Evolutionary conservation across 768 basidiomycete species (phyloP), one percentile per base, ranked within the genome.

Genomic region (Termitomyces sp.): DNA sequence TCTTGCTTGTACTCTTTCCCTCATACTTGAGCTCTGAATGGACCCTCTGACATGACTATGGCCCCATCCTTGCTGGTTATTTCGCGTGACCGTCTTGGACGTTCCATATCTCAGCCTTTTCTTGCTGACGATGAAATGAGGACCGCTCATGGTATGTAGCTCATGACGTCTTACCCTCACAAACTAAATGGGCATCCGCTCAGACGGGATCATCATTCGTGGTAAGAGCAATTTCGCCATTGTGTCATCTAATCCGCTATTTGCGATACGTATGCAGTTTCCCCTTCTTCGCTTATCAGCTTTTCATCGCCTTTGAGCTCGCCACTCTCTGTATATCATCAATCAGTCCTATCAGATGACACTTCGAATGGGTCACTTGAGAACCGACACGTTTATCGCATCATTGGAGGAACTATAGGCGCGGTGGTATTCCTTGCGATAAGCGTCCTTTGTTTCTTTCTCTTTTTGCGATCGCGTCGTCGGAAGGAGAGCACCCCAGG

Each of bases 361-460:
- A 23, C 41, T 30, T 9, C 41, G 13, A 43, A 55, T n/a, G 30
- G 10, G 13, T 23, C 26, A 23, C 32, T 20, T n/a, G 18, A 51
- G 46, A 58, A 58, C 33, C 7, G 49, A 16, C 36, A 23, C 26
- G 49, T 54, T n/a, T 38, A 53, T 41, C 32, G 56, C 16, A 58
- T 63, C 20, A 46, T 63, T n/a, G 60, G 60, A 46, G 63, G 63
- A 40, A 58, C 57, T 6, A 33, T 63, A 55, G 57, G 60, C 35
- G 63, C 54, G 8, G 56, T 55, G 28, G 9, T 56, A 4, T 47
- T 60, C 43, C 48, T 63, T 51, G 50, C 33, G 32, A 20, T 59
- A 38, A 43, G 33, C 28, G 20, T 41, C 12, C 6, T 61, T 40
- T 32, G 51, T 12, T 16, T 52, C 6, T 36, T 44, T 30, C 51